These are phyloP conservation scores for Paramyrothecium roridum DNA, from an alignment of 2,329 filamentous ascomycete species.

Conservation along the genomic window DNA sequence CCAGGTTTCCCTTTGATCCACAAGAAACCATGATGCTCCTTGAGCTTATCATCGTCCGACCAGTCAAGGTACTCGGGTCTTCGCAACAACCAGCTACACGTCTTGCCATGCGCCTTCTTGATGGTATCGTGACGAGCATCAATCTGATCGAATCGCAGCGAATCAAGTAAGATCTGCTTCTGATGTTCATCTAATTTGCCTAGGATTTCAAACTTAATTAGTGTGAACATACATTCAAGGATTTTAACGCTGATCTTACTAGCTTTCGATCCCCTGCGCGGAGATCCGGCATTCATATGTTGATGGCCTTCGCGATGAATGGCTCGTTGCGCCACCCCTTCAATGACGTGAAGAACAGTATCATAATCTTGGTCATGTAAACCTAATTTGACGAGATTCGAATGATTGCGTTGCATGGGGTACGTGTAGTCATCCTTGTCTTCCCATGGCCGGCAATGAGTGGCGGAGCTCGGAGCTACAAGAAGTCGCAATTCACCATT, in stretches of 20 bases:
- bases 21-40: conserved; percentile 29
- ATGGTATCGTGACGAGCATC: conserved; percentile 7
- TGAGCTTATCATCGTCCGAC: background rate
- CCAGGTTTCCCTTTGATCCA: conserved; percentile 47
- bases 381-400: conserved; percentile 18
- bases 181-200: background rate
- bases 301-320: background rate
- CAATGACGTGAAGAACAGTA: background rate
- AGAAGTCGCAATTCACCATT: conserved; percentile 9
- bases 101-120: conserved; percentile 8
- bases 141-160: conserved; percentile 10
- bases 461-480: conserved; percentile 15
- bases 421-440: conserved; percentile 12
- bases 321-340: too few relatives aligned
- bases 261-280: too few relatives aligned
- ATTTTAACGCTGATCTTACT: background rate
- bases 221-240: background rate
- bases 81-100: conserved; percentile 13
- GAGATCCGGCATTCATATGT: background rate
- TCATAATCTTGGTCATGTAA: conserved; percentile 11
- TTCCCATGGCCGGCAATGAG: conserved; percentile 14
- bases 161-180: conserved; percentile 3
- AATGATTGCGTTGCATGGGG: conserved; percentile 13
- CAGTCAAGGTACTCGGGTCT: conserved; percentile 7
- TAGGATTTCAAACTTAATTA: background rate